Conservation (phyloP, 2,329 filamentous ascomycete species). For the Amauroascus niger region DNA sequence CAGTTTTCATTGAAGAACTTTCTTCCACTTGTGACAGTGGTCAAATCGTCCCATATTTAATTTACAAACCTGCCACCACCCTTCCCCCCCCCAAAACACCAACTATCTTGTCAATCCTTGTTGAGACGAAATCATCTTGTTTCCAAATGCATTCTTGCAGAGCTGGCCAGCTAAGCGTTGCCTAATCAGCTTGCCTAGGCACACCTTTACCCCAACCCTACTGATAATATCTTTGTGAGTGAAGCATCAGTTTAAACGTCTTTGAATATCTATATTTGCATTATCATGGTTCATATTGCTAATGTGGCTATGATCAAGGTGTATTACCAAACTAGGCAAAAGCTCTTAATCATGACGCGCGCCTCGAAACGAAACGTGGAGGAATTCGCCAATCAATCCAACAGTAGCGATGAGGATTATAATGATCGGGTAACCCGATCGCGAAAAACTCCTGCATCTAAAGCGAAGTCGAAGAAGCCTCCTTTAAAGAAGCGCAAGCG, state of each 20-base stretch:
- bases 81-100: not conserved
- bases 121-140: not conserved
- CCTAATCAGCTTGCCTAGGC: not conserved
- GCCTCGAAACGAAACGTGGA: conserved; percentile 34
- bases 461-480: conserved; percentile 26
- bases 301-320: conserved; percentile 14
- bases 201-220: not conserved
- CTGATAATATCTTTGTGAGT: not conserved
- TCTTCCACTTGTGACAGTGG: not conserved
- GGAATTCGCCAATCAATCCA: conserved; percentile 35
- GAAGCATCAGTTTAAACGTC: not conserved
- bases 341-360: conserved; percentile 26
- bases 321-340: no score
- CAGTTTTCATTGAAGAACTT: not conserved
- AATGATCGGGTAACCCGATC: conserved; percentile 28
- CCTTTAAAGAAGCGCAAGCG: conserved; percentile 30
- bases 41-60: no score
- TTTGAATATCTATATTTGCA: not conserved
- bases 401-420: conserved; percentile 36
- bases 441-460: conserved; percentile 23
- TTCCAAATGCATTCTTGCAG: not conserved
- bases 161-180: not conserved
- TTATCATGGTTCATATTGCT: conserved; percentile 3
- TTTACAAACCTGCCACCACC: not conserved
- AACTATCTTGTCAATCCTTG: not conserved